Conservation (phyloP, 805 yeast species). For the Lipomyces spencermartinsiae region DNA sequence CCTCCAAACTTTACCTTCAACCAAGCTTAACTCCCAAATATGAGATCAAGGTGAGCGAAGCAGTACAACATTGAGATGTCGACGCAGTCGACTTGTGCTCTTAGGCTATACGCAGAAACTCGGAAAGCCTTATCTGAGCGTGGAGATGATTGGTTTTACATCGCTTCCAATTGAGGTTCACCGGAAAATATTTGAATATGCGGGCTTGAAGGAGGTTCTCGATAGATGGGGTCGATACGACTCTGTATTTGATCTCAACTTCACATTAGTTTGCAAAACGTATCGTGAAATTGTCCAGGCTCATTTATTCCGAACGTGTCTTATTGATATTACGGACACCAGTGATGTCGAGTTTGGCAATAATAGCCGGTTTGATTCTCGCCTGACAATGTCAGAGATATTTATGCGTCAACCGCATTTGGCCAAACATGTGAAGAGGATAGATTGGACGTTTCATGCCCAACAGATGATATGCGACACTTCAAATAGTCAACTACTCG, state of each 20-base stretch:
- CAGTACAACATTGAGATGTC: not conserved
- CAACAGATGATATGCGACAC: not conserved
- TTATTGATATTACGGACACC: not conserved
- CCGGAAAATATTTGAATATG: not conserved
- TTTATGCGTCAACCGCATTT: conserved; percentile 1
- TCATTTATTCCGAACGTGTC: not conserved
- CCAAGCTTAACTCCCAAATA: not conserved
- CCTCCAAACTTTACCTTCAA: too few relatives aligned
- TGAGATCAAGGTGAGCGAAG: conserved; percentile 1
- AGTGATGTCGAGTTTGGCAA: not conserved
- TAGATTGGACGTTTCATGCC: conserved; percentile 3
- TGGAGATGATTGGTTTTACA: not conserved
- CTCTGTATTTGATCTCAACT: not conserved
- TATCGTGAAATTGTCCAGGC: conserved; percentile 3
- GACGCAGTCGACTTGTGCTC: not conserved
- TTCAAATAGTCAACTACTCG: not conserved
- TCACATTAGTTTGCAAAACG: not conserved
- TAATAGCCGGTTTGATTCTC: conserved; percentile 2
- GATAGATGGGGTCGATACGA: not conserved
- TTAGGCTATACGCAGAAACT: not conserved
- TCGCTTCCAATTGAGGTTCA: conserved; percentile 1
- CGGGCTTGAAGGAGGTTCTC: not conserved
- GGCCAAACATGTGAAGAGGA: conserved; percentile 1
- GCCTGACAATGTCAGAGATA: not conserved
- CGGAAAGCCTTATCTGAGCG: not conserved